A percentile compares a stretch with the other conserved stretches of the same genome.
Conservation (phyloP, 78 protist genomes). For the Dictyostelium firmibasis region DNA sequence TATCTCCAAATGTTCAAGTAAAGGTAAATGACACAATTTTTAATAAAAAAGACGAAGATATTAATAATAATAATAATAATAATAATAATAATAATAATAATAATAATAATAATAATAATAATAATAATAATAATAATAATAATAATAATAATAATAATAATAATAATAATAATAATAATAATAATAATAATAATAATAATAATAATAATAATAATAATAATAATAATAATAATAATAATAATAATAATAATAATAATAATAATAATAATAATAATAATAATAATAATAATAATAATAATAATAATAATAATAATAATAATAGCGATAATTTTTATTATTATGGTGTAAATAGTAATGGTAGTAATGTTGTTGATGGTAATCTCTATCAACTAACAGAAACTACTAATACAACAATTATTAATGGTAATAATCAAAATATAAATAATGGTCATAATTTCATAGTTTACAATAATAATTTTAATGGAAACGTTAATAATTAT, state of each 20-base stretch:
- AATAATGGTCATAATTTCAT: neutral
- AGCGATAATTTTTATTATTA: neutral
- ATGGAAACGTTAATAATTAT: neutral
- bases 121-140: too few relatives aligned
- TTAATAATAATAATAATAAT: too few relatives aligned
- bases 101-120: too few relatives aligned
- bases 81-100: too few relatives aligned
- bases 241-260: neutral
- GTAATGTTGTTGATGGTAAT: neutral
- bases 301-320: neutral
- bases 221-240: neutral
- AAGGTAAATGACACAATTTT: constrained; percentile 14
- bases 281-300: neutral
- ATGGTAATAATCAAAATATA: neutral
- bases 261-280: neutral
- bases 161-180: too few relatives aligned
- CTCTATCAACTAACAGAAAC: neutral
- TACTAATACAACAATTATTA: neutral
- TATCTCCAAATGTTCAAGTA: constrained; percentile 4
- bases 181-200: neutral
- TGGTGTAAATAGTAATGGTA: neutral
- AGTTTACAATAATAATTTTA: neutral
- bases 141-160: too few relatives aligned
- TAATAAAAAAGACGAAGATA: neutral
- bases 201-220: neutral